A percentile compares a stretch with the other conserved stretches of the same genome.
phyloP scores from a whole-genome alignment of 768 basidiomycete genomes.

The Rubroboletus pulcherrimus region DNA sequence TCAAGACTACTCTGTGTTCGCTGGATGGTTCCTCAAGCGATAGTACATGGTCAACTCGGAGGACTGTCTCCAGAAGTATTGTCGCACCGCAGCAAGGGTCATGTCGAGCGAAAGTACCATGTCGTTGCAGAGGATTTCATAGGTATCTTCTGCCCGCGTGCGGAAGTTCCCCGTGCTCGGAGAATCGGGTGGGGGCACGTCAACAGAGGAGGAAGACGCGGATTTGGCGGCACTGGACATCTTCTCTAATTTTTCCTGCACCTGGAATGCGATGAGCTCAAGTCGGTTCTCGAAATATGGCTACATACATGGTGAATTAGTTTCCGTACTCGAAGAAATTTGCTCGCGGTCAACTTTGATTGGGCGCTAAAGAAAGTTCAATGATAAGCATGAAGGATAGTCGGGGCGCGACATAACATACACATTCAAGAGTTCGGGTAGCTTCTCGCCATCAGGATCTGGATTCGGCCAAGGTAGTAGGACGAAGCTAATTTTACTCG shows the following conservation, averaged over 20 bases:
- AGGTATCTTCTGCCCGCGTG: conserved; percentile 57
- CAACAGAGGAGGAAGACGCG: conserved; percentile 33
- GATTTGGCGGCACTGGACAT: conserved; percentile 35
- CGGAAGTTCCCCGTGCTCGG: conserved; percentile 21
- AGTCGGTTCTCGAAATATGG: neutral
- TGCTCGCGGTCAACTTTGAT: conserved; percentile 84
- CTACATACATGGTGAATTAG: conserved; percentile 71
- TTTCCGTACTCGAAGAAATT: conserved; percentile 82
- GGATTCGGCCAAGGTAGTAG: conserved; percentile 71
- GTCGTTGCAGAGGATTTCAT: conserved; percentile 89
- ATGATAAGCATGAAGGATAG: neutral
- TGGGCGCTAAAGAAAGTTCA: conserved; percentile 47
- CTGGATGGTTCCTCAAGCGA: conserved; percentile 40
- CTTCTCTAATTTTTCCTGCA: conserved; percentile 79
- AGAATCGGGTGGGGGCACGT: conserved; percentile 34
- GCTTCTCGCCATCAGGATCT: conserved; percentile 51
- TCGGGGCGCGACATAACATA: conserved; percentile 38
- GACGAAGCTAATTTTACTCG: conserved; percentile 84
- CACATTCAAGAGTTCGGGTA: conserved; percentile 86
- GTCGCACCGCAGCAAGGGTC: conserved; percentile 87
- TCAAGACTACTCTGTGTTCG: neutral
- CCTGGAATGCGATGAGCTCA: conserved; percentile 39
- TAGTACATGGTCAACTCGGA: conserved; percentile 77
- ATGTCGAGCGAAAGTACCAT: conserved; percentile 78
- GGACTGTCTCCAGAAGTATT: conserved; percentile 81